These are phyloP conservation scores for Leccinum disarticulatum DNA, from an alignment of 768 basidiomycete species.

Conservation along the genomic window DNA sequence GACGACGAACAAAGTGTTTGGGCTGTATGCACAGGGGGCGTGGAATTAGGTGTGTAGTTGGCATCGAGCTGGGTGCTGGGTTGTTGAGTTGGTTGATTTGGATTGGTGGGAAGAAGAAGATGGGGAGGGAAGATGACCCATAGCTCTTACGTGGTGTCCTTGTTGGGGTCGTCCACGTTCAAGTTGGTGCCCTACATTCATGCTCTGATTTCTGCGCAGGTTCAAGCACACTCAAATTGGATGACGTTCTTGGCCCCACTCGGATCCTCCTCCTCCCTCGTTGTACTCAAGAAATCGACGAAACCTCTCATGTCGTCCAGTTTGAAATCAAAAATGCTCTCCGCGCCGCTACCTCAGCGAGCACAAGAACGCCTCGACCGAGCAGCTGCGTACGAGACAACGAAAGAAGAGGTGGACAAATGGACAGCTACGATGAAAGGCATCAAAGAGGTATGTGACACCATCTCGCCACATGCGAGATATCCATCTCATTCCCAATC, in stretches of 20 bases:
- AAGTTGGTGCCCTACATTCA: neutral
- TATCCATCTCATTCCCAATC: conserved; percentile 6
- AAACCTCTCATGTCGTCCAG: conserved; percentile 59
- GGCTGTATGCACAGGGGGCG: conserved; percentile 38
- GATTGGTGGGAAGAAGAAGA: no score
- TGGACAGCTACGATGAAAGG: conserved; percentile 92
- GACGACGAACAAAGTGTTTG: conserved; percentile 37
- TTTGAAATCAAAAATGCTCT: conserved; percentile 56
- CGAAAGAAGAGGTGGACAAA: conserved; percentile 88
- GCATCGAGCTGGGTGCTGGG: neutral
- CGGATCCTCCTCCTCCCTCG: conserved; percentile 53
- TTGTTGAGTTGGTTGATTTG: neutral
- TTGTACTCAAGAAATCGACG: conserved; percentile 67
- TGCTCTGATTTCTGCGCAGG: conserved; percentile 14
- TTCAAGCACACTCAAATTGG: conserved; percentile 54
- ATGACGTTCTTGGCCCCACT: conserved; percentile 76
- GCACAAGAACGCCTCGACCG: conserved; percentile 89
- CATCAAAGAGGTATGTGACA: conserved; percentile 70
- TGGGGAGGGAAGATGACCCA: neutral
- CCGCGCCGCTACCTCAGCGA: conserved; percentile 84
- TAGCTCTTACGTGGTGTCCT: no score
- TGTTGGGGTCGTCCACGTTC: neutral
- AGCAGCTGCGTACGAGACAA: conserved; percentile 92
- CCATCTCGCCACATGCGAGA: neutral
- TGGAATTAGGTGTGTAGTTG: conserved; percentile 28